A percentile compares a stretch with the other conserved stretches of the same genome.
These are phyloP conservation scores for Aspergillus taichungensis DNA, from an alignment of 495 filamentous ascomycete genomes.

Conservation along the genomic window DNA sequence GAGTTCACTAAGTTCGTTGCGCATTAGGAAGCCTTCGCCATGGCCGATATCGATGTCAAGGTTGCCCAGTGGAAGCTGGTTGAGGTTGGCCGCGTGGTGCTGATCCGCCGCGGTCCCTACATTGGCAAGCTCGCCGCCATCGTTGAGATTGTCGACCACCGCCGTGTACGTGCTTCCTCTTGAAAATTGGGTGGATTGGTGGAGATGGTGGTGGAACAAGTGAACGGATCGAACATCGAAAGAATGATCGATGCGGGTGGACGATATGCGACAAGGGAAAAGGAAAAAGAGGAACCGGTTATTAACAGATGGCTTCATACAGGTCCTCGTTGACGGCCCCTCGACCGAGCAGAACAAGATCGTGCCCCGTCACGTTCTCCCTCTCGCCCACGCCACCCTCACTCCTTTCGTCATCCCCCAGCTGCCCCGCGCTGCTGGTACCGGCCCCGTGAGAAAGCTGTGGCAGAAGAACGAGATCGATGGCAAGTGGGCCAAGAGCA, in stretches of 20 bases:
- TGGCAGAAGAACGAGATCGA: slow-evolving; percentile 88
- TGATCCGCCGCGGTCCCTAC: slow-evolving; percentile 70
- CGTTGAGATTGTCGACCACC: slow-evolving; percentile 99
- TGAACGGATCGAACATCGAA: slow-evolving; percentile 4
- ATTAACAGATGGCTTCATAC: slow-evolving; percentile 30
- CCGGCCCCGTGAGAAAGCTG: slow-evolving; percentile 66
- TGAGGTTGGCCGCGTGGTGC: slow-evolving; percentile 92
- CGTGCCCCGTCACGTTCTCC: slow-evolving; percentile 74
- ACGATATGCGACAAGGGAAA: not conserved
- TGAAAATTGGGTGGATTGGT: slow-evolving; percentile 3
- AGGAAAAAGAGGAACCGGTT: slow-evolving; percentile 7
- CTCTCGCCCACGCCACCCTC: slow-evolving; percentile 74
- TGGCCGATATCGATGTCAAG: slow-evolving; percentile 64
- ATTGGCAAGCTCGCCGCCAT: slow-evolving; percentile 81
- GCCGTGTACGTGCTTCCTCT: slow-evolving; percentile 71
- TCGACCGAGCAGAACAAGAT: slow-evolving; percentile 61
- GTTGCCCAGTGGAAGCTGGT: slow-evolving; percentile 80
- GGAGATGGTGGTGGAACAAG: slow-evolving; percentile 1
- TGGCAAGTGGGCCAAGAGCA: slow-evolving; percentile 77
- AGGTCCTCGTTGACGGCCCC: slow-evolving; percentile 95
- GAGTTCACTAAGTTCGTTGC: slow-evolving; percentile 14
- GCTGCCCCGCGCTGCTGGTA: slow-evolving; percentile 78
- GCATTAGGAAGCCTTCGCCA: slow-evolving; percentile 36
- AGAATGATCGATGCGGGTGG: slow-evolving; percentile 3
- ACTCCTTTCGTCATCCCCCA: slow-evolving; percentile 83